These are phyloP conservation scores for Suhomyces guaymorum DNA, from an alignment of 1,139 yeast species.

Conservation along the genomic window DNA sequence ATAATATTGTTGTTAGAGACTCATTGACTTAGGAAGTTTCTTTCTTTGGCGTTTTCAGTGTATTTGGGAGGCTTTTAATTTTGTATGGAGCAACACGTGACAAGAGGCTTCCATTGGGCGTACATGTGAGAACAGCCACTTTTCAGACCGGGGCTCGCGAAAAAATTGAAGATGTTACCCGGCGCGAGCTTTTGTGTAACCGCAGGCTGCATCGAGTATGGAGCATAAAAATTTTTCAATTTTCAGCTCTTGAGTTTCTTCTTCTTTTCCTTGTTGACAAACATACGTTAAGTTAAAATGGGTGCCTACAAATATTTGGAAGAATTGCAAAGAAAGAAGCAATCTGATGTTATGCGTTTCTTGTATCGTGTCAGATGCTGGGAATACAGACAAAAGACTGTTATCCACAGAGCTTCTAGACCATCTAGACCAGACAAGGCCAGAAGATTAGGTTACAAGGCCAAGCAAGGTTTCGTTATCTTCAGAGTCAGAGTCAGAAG, in stretches of 20 bases:
- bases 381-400: slow-evolving; percentile 99
- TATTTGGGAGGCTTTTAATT: no score
- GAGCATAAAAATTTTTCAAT: slow-evolving; percentile 17
- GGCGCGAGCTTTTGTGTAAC: slow-evolving; percentile 10
- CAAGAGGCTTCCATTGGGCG: background rate
- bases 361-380: slow-evolving; percentile 99
- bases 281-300: slow-evolving; percentile 50
- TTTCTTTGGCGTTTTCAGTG: no score
- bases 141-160: slow-evolving; percentile 6
- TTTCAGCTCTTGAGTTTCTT: slow-evolving; percentile 5
- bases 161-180: slow-evolving; percentile 8
- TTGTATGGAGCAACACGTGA: background rate
- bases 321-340: slow-evolving; percentile 99
- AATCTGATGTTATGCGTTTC: slow-evolving; percentile 99
- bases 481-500: slow-evolving; percentile 99
- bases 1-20: no score
- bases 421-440: slow-evolving; percentile 99
- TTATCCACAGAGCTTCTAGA: slow-evolving; percentile 97
- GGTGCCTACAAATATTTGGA: slow-evolving; percentile 99
- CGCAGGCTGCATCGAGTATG: slow-evolving; percentile 2
- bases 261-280: slow-evolving; percentile 17
- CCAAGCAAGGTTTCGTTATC: slow-evolving; percentile 99
- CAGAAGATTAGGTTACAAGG: slow-evolving; percentile 99
- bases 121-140: no score
- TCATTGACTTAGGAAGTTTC: no score